Conservation (phyloP, 2,329 filamentous ascomycete species). For the Aureobasidium sp. region DNA sequence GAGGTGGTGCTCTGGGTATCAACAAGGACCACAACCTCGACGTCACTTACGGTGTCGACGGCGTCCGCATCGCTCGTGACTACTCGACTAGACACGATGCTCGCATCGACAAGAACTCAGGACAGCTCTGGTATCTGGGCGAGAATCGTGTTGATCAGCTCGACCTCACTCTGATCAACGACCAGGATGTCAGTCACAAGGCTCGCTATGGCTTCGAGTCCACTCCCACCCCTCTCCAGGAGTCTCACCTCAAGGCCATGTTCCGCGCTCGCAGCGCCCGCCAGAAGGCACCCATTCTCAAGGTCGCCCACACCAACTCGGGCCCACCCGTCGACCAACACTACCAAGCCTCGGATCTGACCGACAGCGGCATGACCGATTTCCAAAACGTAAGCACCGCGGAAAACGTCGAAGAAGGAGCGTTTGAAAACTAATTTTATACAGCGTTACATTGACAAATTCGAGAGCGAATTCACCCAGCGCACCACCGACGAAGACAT, state of each 20-base stretch:
- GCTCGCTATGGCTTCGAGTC: slow-evolving; percentile 41
- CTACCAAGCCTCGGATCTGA: background rate
- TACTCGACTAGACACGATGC: slow-evolving; percentile 44
- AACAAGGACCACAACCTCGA: background rate
- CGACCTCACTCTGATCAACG: slow-evolving; percentile 47
- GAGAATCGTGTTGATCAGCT: slow-evolving; percentile 49
- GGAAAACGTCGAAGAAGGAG: background rate
- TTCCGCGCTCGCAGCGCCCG: background rate
- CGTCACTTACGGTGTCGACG: slow-evolving; percentile 34
- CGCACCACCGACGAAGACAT: background rate
- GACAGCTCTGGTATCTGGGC: slow-evolving; percentile 49
- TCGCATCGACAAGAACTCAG: slow-evolving; percentile 15
- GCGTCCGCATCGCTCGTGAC: slow-evolving; percentile 38
- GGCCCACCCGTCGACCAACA: background rate
- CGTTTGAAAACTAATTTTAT: background rate
- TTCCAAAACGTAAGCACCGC: background rate
- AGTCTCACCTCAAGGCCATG: slow-evolving; percentile 26
- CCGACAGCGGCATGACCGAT: background rate
- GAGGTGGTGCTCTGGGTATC: background rate
- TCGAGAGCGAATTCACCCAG: background rate
- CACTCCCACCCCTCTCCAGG: slow-evolving; percentile 35
- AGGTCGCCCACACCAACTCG: background rate
- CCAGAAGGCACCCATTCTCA: background rate
- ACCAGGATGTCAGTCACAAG: slow-evolving; percentile 37
- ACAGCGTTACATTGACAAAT: background rate